A percentile compares a stretch with the other conserved stretches of the same genome.
These are phyloP conservation scores for Fusarium acutatum DNA, from an alignment of 2,329 filamentous ascomycete genomes.

Conservation along the genomic window DNA sequence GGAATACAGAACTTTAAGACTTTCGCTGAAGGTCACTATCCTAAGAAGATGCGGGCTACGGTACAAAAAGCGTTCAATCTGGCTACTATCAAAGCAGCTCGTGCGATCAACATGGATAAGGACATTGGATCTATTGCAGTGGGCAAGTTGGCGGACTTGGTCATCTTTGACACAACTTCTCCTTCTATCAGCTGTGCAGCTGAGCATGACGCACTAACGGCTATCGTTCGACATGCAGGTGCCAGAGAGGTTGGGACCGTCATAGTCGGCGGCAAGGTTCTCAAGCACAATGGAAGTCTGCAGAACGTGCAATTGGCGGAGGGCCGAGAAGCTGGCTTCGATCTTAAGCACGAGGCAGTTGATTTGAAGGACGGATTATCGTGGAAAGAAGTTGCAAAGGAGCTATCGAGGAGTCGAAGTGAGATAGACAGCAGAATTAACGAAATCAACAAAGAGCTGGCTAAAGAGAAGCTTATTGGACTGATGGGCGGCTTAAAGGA, in stretches of 20 bases:
- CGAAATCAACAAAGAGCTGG: neutral
- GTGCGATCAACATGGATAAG: neutral
- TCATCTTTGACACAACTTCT: neutral
- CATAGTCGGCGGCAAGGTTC: neutral
- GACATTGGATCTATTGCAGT: conserved; percentile 1
- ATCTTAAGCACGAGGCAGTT: neutral
- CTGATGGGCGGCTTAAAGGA: neutral
- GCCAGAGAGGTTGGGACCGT: neutral
- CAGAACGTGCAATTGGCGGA: neutral
- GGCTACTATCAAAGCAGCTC: conserved; percentile 6
- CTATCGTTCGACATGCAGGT: neutral
- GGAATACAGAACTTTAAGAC: neutral
- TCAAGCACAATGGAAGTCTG: neutral
- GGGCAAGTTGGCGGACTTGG: neutral
- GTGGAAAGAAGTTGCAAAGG: neutral
- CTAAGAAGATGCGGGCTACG: neutral
- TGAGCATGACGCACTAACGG: neutral
- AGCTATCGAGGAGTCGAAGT: neutral
- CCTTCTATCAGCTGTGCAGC: neutral
- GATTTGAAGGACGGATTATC: rapidly evolving
- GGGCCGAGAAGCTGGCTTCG: neutral
- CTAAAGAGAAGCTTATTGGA: neutral
- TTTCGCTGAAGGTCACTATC: neutral
- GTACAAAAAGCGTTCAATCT: neutral
- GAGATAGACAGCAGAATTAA: neutral